Percentiles rank a stretch among this genome's conserved stretches.
Conservation (phyloP, 2,329 filamentous ascomycete genomes). For the Sporothrix inflata region DNA sequence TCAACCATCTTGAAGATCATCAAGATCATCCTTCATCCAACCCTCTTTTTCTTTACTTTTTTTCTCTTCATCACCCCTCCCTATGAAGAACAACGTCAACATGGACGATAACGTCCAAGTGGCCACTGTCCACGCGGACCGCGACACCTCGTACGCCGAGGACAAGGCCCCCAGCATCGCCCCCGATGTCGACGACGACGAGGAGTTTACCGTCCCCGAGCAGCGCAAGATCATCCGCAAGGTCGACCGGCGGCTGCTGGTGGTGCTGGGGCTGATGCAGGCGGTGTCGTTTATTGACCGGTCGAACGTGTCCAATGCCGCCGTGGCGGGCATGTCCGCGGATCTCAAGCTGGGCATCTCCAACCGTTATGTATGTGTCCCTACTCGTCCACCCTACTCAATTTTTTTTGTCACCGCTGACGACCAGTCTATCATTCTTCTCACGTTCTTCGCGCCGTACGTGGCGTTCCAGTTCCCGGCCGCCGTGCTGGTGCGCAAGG, state of each 20-base stretch:
- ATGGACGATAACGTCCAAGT: neutral
- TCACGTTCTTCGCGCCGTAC: conserved; percentile 5
- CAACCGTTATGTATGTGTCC: conserved; percentile 13
- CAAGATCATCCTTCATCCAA: no score
- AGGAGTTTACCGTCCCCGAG: conserved; percentile 9
- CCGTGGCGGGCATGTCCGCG: neutral
- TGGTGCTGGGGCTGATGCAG: neutral
- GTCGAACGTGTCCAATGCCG: conserved; percentile 10
- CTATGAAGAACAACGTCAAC: neutral
- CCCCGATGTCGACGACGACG: conserved; percentile 13
- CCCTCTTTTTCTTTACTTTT: neutral
- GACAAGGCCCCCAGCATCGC: neutral
- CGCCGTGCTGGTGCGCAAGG: conserved; percentile 4
- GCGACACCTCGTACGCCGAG: neutral
- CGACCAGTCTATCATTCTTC: neutral
- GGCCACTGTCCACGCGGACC: neutral
- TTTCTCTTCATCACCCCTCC: neutral
- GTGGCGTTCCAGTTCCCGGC: conserved; percentile 10
- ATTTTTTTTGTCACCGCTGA: no score
- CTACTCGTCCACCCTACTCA: no score
- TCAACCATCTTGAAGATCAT: no score
- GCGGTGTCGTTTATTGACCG: conserved; percentile 15
- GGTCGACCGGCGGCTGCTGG: neutral
- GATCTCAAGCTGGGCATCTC: neutral
- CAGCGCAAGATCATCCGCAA: conserved; percentile 20